phyloP scores from a whole-genome alignment of 2,329 filamentous ascomycete species.

The Juglanconis sp. region DNA sequence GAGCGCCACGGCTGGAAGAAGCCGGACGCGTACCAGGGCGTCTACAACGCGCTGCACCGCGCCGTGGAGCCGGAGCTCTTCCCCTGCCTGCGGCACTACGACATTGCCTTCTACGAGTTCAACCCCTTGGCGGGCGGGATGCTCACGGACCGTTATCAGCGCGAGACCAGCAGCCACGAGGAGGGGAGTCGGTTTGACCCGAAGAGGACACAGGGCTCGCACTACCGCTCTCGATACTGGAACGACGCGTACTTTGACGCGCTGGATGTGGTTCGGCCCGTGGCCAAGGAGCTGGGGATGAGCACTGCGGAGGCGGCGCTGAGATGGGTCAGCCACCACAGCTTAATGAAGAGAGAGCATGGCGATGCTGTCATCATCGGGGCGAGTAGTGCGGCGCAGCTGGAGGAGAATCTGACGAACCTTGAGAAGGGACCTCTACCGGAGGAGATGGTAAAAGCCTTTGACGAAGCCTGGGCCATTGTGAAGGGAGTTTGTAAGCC shows the following conservation, averaged over 20 bases:
- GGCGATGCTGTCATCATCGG: constrained; percentile 48
- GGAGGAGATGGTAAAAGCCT: constrained; percentile 62
- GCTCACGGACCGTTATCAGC: constrained; percentile 37
- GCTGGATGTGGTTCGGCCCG: constrained; percentile 57
- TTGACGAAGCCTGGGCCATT: constrained; percentile 73
- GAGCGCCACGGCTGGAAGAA: constrained; percentile 36
- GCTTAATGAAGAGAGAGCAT: constrained; percentile 37
- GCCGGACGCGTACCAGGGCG: constrained; percentile 45
- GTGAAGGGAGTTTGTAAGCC: constrained; percentile 43
- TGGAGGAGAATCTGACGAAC: constrained; percentile 43
- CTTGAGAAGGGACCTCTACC: constrained; percentile 61
- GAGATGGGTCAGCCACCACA: constrained; percentile 64
- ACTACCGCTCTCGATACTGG: constrained; percentile 60
- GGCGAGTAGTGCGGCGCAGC: constrained; percentile 42
- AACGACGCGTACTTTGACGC: constrained; percentile 54
- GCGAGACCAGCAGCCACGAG: constrained; percentile 27
- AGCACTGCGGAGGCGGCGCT: constrained; percentile 63
- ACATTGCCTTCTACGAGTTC: constrained; percentile 38
- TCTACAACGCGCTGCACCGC: constrained; percentile 22
- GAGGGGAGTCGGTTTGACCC: constrained; percentile 36
- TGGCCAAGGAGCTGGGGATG: constrained; percentile 57
- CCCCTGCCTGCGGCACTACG: constrained; percentile 39
- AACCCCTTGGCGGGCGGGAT: constrained; percentile 44
- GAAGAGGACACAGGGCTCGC: constrained; percentile 33
- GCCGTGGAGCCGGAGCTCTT: constrained; percentile 39